These are phyloP conservation scores for Ophiostoma sp. DNA, from an alignment of 2,329 filamentous ascomycete genomes.

Conservation along the genomic window DNA sequence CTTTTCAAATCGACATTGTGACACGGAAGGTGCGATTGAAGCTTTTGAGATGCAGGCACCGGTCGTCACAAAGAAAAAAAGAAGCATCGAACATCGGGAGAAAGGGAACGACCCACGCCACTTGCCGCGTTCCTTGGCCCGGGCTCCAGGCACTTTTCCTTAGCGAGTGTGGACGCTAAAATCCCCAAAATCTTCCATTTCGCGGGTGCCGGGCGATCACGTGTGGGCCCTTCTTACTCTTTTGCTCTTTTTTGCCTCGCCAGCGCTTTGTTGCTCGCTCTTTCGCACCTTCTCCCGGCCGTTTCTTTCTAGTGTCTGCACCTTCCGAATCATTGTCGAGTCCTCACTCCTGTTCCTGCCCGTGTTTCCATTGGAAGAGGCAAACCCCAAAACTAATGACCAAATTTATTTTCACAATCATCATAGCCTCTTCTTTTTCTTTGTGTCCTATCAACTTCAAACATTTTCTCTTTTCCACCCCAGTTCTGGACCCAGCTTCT, in stretches of 20 bases:
- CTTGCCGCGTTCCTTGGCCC: neutral
- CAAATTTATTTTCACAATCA: slow-evolving; percentile 12
- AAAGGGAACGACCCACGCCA: neutral
- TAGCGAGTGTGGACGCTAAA: neutral
- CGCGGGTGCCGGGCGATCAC: slow-evolving; percentile 3
- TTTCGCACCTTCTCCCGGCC: neutral
- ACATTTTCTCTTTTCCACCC: neutral
- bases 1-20: neutral
- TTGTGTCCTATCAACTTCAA: neutral
- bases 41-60: neutral
- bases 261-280: slow-evolving; percentile 6
- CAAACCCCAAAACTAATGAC: slow-evolving; percentile 7
- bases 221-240: neutral
- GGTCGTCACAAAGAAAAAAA: neutral
- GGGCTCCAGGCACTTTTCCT: neutral
- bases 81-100: neutral
- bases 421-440: neutral
- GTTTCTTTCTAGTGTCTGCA: neutral
- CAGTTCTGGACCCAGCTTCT: neutral
- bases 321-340: slow-evolving; percentile 16
- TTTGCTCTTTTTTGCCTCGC: neutral
- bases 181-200: neutral
- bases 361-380: neutral
- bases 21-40: slow-evolving; percentile 1
- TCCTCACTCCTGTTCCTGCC: neutral